Conservation (phyloP, 768 basidiomycete genomes). For the Agrocybe praecox region DNA sequence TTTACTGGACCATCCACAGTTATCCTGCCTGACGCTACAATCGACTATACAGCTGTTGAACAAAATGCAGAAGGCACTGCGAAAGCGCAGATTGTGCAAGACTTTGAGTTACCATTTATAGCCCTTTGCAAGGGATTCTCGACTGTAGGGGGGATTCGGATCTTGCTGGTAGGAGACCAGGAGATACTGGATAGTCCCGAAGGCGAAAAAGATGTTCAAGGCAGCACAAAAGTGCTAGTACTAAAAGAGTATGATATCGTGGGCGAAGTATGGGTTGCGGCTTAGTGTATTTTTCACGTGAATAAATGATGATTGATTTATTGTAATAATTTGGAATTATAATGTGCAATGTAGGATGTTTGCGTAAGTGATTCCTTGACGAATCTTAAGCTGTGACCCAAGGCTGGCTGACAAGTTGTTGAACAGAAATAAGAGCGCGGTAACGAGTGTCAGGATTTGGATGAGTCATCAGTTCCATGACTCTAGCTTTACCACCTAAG, state of each 20-base stretch:
- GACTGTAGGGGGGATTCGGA: constrained; percentile 69
- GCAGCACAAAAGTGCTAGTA: constrained; percentile 40
- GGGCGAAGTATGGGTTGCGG: constrained; percentile 67
- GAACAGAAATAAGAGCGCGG: constrained; percentile 87
- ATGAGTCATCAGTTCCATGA: constrained; percentile 94
- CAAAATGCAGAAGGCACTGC: constrained; percentile 17
- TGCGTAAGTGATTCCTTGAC: neutral
- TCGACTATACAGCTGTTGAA: constrained; percentile 23
- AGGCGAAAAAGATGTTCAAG: constrained; percentile 17
- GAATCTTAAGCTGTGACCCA: constrained; percentile 59
- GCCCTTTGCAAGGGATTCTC: constrained; percentile 61
- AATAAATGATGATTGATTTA: neutral
- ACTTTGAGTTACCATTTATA: constrained; percentile 68
- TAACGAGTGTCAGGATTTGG: constrained; percentile 88
- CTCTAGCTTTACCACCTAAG: constrained; percentile 82
- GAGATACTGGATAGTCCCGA: constrained; percentile 36
- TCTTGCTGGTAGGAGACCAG: constrained; percentile 63
- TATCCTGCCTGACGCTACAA: constrained; percentile 45
- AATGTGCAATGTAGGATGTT: neutral
- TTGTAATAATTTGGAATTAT: neutral
- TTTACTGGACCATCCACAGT: constrained; percentile 56
- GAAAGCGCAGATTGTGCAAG: constrained; percentile 45
- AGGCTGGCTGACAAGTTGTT: constrained; percentile 89
- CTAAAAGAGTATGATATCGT: constrained; percentile 76
- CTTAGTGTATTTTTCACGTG: neutral